A percentile compares a stretch with the other conserved stretches of the same genome.
Evolutionary conservation across 2,329 filamentous ascomycete genomes (phyloP).

Genomic region (Botrytis medusae): DNA sequence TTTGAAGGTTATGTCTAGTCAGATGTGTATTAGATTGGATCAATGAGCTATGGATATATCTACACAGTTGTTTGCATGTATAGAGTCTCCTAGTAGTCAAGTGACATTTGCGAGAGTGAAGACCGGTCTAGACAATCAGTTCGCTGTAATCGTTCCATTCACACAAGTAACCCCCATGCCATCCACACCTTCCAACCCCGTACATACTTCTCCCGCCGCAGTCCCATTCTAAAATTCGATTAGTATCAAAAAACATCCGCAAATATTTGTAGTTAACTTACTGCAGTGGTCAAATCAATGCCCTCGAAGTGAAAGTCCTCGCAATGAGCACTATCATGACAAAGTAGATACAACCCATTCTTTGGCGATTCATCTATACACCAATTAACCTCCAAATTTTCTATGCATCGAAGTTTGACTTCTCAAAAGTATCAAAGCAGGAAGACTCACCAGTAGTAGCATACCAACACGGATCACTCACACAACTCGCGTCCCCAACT

Average conservation of each 20-base stretch:
- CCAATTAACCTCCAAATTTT: not conserved
- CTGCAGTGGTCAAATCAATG: conserved; percentile 9
- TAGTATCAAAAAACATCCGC: too few species aligned
- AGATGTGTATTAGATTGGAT: not conserved
- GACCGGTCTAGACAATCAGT: not conserved
- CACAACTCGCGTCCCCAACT: conserved; percentile 14
- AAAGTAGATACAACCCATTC: conserved; percentile 12
- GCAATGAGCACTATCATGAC: conserved; percentile 11
- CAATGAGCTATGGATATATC: not conserved
- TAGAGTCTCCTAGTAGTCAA: not conserved
- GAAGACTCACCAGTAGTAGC: conserved; percentile 12
- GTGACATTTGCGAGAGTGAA: not conserved
- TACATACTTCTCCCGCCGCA: conserved; percentile 8
- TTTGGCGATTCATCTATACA: conserved; percentile 7
- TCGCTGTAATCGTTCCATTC: conserved; percentile 8
- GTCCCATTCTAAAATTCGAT: not conserved
- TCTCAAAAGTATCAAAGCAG: not conserved
- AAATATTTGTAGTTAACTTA: not conserved
- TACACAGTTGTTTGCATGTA: not conserved
- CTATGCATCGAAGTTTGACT: not conserved
- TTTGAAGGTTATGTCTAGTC: not conserved
- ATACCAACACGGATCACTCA: conserved; percentile 8
- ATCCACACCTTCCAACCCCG: conserved; percentile 1
- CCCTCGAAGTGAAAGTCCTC: conserved; percentile 10
- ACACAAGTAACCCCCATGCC: conserved; percentile 6